Conservation (phyloP, 495 filamentous ascomycete species). For the Aspergillus diversus region DNA sequence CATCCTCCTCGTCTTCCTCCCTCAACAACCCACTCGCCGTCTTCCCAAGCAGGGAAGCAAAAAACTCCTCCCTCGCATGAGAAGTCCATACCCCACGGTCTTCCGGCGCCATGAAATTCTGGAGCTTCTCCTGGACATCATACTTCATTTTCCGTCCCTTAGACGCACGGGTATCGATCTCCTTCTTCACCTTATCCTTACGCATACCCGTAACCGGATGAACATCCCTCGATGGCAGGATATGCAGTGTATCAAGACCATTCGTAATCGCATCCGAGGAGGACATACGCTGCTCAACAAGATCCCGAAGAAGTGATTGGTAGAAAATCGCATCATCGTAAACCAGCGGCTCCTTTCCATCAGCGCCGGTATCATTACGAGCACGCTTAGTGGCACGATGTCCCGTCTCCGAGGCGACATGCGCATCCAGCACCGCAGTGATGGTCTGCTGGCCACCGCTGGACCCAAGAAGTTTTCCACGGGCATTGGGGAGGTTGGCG, state of each 20-base stretch:
- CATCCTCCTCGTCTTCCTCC: constrained; percentile 65
- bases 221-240: constrained; percentile 37
- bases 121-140: constrained; percentile 92
- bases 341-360: constrained; percentile 44
- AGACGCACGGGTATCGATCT: constrained; percentile 90
- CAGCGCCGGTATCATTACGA: constrained; percentile 22
- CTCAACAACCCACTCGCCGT: constrained; percentile 68
- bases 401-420: constrained; percentile 66
- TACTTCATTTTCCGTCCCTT: constrained; percentile 94
- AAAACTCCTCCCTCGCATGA: constrained; percentile 81
- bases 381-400: constrained; percentile 67
- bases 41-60: constrained; percentile 80
- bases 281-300: constrained; percentile 81
- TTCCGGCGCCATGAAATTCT: constrained; percentile 97
- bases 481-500: constrained; percentile 37
- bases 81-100: constrained; percentile 77
- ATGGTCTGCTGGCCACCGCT: constrained; percentile 60
- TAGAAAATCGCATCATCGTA: constrained; percentile 97
- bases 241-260: constrained; percentile 44
- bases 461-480: constrained; percentile 51
- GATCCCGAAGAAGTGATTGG: constrained; percentile 84
- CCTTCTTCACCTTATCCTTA: constrained; percentile 79
- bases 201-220: constrained; percentile 64
- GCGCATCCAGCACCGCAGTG: constrained; percentile 71
- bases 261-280: constrained; percentile 49